Evolutionary conservation across 257 asterid genomes (phyloP).

Genomic region (Mentha longifolia): DNA sequence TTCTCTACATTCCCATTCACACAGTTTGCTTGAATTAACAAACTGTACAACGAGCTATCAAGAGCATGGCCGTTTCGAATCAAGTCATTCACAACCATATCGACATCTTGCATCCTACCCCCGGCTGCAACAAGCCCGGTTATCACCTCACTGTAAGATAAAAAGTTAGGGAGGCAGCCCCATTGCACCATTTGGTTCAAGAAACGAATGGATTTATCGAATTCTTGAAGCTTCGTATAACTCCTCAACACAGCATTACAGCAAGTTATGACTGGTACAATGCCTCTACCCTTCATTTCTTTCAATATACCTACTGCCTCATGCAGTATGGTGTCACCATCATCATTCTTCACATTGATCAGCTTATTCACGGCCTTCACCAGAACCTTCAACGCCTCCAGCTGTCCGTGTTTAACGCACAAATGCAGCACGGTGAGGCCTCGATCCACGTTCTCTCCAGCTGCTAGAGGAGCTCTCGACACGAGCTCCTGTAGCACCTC

Average conservation of each 20-base stretch:
- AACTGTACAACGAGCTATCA: conserved; percentile 52
- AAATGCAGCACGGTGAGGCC: no score
- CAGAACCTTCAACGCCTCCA: no score
- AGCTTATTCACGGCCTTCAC: no score
- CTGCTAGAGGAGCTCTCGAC: no score
- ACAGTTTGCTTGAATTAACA: conserved; percentile 42
- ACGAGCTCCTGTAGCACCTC: no score
- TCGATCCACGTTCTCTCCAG: no score
- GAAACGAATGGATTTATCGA: conserved; percentile 41
- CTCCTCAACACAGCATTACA: conserved; percentile 48
- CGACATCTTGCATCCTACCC: conserved; percentile 49
- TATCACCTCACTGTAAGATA: conserved; percentile 48
- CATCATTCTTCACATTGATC: no score
- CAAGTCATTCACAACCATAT: conserved; percentile 45
- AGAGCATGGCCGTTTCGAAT: conserved; percentile 37
- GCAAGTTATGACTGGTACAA: conserved; percentile 36
- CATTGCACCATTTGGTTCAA: conserved; percentile 46
- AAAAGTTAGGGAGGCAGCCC: conserved; percentile 48
- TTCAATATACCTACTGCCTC: conserved; percentile 45
- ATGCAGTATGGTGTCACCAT: no score
- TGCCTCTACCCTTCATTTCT: conserved; percentile 45
- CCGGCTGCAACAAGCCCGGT: conserved; percentile 33
- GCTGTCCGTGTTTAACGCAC: no score
- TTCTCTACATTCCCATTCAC: conserved; percentile 34
- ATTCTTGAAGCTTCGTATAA: conserved; percentile 32